Percentiles rank a stretch among this genome's conserved stretches.
Conservation (phyloP, 75 land plant genomes). For the Picea glauca region DNA sequence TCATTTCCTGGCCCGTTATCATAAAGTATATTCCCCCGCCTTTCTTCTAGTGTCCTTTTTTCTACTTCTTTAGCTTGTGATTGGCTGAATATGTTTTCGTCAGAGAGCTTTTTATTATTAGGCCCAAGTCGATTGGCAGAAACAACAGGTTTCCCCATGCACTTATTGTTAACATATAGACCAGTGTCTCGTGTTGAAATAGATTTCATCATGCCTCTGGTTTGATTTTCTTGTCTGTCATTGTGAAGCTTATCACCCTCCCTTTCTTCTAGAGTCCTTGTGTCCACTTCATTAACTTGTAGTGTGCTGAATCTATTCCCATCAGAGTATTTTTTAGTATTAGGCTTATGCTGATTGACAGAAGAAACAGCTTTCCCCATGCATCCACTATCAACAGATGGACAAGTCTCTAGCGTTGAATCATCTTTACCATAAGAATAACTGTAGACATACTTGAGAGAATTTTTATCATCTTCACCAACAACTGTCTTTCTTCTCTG, state of each 20-base stretch:
- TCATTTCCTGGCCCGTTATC: neutral
- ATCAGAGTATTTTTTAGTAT: neutral
- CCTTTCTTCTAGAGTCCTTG: neutral
- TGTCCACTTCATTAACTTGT: neutral
- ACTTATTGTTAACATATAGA: neutral
- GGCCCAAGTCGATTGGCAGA: neutral
- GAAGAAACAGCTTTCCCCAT: neutral
- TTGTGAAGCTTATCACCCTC: neutral
- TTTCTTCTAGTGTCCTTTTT: neutral
- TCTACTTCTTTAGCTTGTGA: neutral
- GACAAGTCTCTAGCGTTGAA: neutral
- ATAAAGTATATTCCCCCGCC: neutral
- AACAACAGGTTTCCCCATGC: neutral
- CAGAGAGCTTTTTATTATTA: neutral
- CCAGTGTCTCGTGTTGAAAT: neutral
- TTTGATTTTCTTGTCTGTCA: neutral
- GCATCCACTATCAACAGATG: neutral
- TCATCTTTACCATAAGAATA: no score
- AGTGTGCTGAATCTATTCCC: neutral
- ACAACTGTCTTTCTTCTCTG: neutral
- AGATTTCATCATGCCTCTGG: neutral
- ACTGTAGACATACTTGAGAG: neutral
- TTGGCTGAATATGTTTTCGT: neutral
- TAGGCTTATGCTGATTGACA: neutral
- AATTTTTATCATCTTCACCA: neutral